Conservation (phyloP, 208 protist genomes). For the Crithidia acanthocephali region DNA sequence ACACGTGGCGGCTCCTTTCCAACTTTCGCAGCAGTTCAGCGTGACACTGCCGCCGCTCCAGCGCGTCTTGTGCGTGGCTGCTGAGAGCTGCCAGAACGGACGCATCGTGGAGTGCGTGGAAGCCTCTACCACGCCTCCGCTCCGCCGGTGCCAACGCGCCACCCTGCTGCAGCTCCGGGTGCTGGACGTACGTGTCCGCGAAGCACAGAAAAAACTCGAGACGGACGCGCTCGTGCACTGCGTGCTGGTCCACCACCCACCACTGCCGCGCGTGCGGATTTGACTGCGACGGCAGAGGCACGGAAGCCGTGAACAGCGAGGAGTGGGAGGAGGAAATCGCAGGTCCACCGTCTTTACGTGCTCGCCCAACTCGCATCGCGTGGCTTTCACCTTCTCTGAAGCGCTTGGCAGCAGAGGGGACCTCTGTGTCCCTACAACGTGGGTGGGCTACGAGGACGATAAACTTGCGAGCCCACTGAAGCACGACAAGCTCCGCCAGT, state of each 20-base stretch:
- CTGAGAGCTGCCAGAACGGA: not conserved
- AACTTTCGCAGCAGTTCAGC: constrained; percentile 6
- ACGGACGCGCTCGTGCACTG: constrained; percentile 75
- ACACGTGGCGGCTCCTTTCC: not conserved
- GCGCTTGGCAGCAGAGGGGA: too few relatives aligned
- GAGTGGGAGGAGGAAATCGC: not conserved
- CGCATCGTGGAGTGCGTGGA: not conserved
- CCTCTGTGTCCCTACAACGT: too few relatives aligned
- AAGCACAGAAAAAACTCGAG: constrained; percentile 74
- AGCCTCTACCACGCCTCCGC: not conserved
- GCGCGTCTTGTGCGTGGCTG: constrained; percentile 9
- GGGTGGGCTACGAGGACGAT: constrained; percentile 20
- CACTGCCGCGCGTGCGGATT: constrained; percentile 23
- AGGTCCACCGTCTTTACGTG: not conserved
- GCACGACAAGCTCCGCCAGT: not conserved
- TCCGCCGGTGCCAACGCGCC: not conserved
- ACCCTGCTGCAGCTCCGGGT: constrained; percentile 11
- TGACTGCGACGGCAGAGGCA: not conserved
- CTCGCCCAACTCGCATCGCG: not conserved
- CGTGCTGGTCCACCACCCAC: constrained; percentile 78
- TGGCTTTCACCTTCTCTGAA: not conserved
- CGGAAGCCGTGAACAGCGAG: not conserved
- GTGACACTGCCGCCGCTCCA: constrained; percentile 12
- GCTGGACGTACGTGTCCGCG: constrained; percentile 73
- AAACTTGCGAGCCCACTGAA: constrained; percentile 48